A percentile compares a stretch with the other conserved stretches of the same genome.
Conservation (phyloP, 306 rosid species). For the Casuarina equisetifolia region DNA sequence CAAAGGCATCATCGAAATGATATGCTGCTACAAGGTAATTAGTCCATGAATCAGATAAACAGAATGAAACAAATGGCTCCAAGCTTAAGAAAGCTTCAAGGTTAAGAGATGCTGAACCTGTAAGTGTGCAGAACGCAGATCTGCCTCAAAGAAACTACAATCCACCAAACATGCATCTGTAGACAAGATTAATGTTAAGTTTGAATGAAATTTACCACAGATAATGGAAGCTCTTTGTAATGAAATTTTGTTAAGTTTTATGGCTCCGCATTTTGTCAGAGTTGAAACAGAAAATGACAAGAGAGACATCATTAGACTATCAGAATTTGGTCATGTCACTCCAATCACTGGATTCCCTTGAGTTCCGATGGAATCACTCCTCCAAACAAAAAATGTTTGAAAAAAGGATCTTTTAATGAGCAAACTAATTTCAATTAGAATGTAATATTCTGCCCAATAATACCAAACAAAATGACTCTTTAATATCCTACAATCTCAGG, state of each 20-base stretch:
- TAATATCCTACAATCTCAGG: too few species aligned
- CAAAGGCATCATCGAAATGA: neutral
- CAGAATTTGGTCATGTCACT: neutral
- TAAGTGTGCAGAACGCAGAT: slow-evolving; percentile 88
- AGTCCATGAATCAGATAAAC: slow-evolving; percentile 5
- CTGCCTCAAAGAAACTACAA: slow-evolving; percentile 93
- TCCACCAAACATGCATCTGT: slow-evolving; percentile 85
- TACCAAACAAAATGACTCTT: too few species aligned
- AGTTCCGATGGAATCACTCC: neutral
- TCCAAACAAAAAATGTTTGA: neutral
- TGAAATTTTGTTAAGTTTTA: neutral
- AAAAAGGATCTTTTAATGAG: neutral
- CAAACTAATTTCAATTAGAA: neutral
- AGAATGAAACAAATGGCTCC: neutral
- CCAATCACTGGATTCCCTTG: neutral
- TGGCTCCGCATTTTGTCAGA: neutral
- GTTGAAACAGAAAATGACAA: neutral
- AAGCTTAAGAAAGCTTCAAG: slow-evolving; percentile 2
- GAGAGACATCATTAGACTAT: neutral
- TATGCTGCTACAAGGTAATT: neutral
- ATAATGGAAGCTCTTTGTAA: slow-evolving; percentile 1
- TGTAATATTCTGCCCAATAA: neutral
- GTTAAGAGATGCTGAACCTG: slow-evolving; percentile 56
- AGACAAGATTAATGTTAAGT: slow-evolving; percentile 8
- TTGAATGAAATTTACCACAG: slow-evolving; percentile 19